Conservation (phyloP, 2,329 filamentous ascomycete genomes). For the Emergomyces pasteurianus region DNA sequence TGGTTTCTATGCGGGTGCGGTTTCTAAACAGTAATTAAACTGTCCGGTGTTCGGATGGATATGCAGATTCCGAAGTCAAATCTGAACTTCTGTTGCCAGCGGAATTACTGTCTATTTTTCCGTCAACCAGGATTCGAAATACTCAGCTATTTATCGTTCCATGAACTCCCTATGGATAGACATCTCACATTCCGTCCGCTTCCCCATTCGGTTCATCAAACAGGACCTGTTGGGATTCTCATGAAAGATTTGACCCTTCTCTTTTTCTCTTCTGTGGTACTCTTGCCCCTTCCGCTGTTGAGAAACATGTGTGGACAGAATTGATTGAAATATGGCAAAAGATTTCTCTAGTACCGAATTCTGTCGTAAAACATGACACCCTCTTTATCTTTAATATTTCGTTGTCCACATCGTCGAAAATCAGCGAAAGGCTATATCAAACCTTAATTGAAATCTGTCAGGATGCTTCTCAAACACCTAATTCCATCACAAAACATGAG, state of each 20-base stretch:
- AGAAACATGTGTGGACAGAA: not conserved
- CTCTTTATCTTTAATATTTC: not conserved
- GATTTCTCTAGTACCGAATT: not conserved
- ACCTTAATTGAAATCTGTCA: not conserved
- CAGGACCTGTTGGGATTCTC: not conserved
- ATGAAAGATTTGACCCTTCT: not conserved
- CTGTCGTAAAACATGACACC: not conserved
- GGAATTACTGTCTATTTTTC: not conserved
- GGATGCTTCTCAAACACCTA: not conserved
- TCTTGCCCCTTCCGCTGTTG: not conserved
- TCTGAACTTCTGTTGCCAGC: not conserved
- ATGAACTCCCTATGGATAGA: not conserved
- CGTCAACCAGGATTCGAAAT: not conserved
- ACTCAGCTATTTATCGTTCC: not conserved
- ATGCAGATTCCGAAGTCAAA: not conserved
- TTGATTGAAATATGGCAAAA: not conserved
- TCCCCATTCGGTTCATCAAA: not conserved
- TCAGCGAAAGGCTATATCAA: not conserved
- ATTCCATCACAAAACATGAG: not conserved
- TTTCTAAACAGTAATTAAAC: not conserved
- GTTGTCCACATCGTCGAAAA: not conserved
- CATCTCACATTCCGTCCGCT: not conserved
- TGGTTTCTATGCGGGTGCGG: not conserved
- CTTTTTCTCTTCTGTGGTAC: not conserved
- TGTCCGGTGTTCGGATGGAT: not conserved